phyloP scores from a whole-genome alignment of 352 stramenopile genomes.

The Globisporangium middletonii region DNA sequence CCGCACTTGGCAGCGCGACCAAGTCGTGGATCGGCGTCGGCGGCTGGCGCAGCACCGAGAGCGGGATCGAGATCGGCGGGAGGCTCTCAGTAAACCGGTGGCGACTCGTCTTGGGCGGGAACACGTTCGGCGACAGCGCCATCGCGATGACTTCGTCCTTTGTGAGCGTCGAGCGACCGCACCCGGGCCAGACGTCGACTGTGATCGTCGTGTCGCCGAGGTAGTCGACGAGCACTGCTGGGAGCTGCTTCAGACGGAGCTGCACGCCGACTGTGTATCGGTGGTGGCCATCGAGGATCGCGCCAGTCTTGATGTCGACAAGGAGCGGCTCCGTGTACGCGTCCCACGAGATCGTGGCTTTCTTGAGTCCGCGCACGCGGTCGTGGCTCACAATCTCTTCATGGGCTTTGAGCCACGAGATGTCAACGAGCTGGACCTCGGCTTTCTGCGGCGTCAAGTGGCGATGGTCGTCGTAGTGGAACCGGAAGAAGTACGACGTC shows the following conservation, averaged over 20 bases:
- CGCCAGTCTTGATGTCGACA: constrained; percentile 69
- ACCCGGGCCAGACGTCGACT: constrained; percentile 76
- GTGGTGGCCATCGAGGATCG: constrained; percentile 83
- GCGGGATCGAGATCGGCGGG: constrained; percentile 74
- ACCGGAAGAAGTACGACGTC: constrained; percentile 85
- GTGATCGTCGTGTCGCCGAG: constrained; percentile 63
- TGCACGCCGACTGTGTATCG: constrained; percentile 75
- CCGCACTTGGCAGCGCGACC: constrained; percentile 3
- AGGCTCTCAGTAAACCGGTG: constrained; percentile 78
- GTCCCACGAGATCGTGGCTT: constrained; percentile 75
- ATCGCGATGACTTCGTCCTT: constrained; percentile 84
- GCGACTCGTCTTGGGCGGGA: constrained; percentile 81
- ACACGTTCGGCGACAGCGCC: constrained; percentile 73
- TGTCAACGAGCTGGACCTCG: constrained; percentile 75
- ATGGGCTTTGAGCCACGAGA: constrained; percentile 81
- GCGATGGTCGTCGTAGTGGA: constrained; percentile 60
- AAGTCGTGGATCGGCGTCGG: constrained; percentile 44
- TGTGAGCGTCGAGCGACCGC: constrained; percentile 50
- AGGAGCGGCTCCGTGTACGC: constrained; percentile 78
- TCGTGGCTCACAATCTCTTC: constrained; percentile 81
- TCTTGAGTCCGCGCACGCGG: constrained; percentile 68
- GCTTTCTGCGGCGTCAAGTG: constrained; percentile 69
- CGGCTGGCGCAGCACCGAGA: constrained; percentile 63
- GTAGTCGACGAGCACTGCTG: constrained; percentile 78
- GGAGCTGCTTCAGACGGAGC: constrained; percentile 64